Base-by-base conservation (phyloP, 352 stramenopile species). In the Phytopythium cucurbitacearum region DNA sequence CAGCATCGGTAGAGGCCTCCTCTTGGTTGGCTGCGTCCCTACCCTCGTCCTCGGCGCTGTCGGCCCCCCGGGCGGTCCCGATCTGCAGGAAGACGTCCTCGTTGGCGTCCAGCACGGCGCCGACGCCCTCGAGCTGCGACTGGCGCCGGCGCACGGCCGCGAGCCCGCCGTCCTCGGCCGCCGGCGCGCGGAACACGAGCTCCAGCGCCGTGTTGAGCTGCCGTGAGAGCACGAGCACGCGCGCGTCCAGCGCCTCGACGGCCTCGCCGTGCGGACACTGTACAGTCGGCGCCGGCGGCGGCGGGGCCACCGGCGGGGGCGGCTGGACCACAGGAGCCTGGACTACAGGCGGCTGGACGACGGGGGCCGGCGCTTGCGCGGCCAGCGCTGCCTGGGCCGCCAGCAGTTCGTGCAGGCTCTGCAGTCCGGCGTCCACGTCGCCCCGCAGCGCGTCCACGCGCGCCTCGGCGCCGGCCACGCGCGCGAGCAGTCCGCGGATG, bases 161-260 rank as follows among this genome's bases (percentile, higher is more conserved):
- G 28, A 80, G 57, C 0, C 63, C 61, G 28, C 76, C 65, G 13
- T 51, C 45, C 0, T 6, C 40, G 6, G 42, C 12, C 4, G 34
- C 53, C 12, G 76, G 65, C 1, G 75, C 66, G 37, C 76, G 69
- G 51, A 88, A 86, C 11, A 88, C 62, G 33, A 86, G 64, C 44
- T 80, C 73, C 42, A 88, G 66, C 51, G 82, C 75, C 47, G 74
- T 54, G 51, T 88, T 82, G 21, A 88, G 66, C 53, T 88, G 77
- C 7, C 73, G 50, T 0, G 77, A 75, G 2, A 88, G 59, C 33
- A 66, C 78, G 68, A 85, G 73, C 16, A 79, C 48, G 47, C 71
- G 80, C 48, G 85, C 82, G 50, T 86, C 75, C 12, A 84, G 54
- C 58, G 86, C 77, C 1, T 78, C 61, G n/a, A 67, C 62, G 12